These are phyloP conservation scores for Mercurialis annua DNA, from an alignment of 345 rosid species.

Conservation along the genomic window DNA sequence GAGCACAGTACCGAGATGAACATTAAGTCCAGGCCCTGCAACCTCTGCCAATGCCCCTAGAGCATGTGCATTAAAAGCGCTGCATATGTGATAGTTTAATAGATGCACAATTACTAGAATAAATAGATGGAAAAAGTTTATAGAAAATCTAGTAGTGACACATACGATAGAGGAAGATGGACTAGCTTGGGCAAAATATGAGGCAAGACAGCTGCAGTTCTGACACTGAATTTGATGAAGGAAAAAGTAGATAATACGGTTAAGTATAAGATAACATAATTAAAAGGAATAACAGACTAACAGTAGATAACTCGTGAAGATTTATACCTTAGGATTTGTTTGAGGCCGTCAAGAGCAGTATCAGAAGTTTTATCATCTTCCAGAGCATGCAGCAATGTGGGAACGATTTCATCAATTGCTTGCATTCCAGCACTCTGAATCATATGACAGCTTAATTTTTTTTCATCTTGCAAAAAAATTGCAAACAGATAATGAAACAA, in stretches of 20 bases:
- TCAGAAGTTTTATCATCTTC: slow-evolving; percentile 89
- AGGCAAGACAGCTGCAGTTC: slow-evolving; percentile 96
- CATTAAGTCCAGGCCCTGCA: slow-evolving; percentile 87
- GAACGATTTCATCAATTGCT: slow-evolving; percentile 98
- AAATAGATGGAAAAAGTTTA: neutral
- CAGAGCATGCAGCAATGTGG: slow-evolving; percentile 86
- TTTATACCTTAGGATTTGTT: slow-evolving; percentile 80
- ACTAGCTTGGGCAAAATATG: slow-evolving; percentile 96
- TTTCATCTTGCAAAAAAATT: neutral
- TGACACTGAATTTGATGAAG: slow-evolving; percentile 56
- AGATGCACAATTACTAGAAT: neutral
- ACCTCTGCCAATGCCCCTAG: slow-evolving; percentile 97
- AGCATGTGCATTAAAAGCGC: slow-evolving; percentile 97
- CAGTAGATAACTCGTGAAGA: neutral
- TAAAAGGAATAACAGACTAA: slow-evolving; percentile 3
- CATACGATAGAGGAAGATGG: slow-evolving; percentile 90
- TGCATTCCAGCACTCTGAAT: slow-evolving; percentile 95
- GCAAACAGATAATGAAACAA: slow-evolving; percentile 5
- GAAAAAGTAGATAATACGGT: slow-evolving; percentile 12
- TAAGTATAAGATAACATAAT: slow-evolving; percentile 13
- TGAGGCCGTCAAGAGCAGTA: slow-evolving; percentile 94
- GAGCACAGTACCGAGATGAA: slow-evolving; percentile 84
- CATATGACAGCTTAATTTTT: neutral
- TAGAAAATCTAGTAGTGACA: slow-evolving; percentile 24
- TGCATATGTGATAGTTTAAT: slow-evolving; percentile 30